Evolutionary conservation across 106 monocot species (phyloP).

Genomic region (Allium fistulosum): DNA sequence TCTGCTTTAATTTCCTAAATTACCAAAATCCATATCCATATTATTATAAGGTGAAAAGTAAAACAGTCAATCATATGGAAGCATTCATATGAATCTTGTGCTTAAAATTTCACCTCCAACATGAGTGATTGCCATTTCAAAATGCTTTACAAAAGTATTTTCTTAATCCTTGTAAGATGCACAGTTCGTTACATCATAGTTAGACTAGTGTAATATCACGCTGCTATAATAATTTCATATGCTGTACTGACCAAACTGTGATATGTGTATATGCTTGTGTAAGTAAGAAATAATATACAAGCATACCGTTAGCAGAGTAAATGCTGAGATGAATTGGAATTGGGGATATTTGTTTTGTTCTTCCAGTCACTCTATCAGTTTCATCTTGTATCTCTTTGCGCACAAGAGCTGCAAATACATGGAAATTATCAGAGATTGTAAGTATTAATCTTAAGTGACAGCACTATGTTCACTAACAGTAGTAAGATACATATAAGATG

Average conservation of each 20-base stretch:
- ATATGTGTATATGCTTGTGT: neutral
- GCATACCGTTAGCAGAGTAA: constrained; percentile 51
- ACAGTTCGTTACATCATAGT: too few relatives aligned
- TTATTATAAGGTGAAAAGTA: too few relatives aligned
- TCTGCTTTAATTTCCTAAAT: too few relatives aligned
- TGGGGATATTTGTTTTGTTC: constrained; percentile 58
- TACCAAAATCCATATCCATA: too few relatives aligned
- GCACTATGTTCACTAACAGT: too few relatives aligned
- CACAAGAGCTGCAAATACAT: constrained; percentile 37
- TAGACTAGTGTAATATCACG: too few relatives aligned
- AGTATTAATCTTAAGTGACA: neutral
- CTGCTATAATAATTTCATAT: neutral
- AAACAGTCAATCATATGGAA: too few relatives aligned
- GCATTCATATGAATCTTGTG: too few relatives aligned
- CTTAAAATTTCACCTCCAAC: too few relatives aligned
- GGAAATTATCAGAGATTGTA: neutral
- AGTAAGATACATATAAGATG: too few relatives aligned
- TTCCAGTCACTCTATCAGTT: constrained; percentile 68
- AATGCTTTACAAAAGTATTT: neutral
- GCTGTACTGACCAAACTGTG: neutral
- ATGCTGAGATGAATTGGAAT: constrained; percentile 79
- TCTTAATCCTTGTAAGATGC: too few relatives aligned
- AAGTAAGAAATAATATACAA: neutral
- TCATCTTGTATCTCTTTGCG: constrained; percentile 75
- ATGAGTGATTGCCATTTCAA: too few relatives aligned